Evolutionary conservation across 148 eudicot genomes (phyloP).

Genomic region (Gaultheria prostrata): DNA sequence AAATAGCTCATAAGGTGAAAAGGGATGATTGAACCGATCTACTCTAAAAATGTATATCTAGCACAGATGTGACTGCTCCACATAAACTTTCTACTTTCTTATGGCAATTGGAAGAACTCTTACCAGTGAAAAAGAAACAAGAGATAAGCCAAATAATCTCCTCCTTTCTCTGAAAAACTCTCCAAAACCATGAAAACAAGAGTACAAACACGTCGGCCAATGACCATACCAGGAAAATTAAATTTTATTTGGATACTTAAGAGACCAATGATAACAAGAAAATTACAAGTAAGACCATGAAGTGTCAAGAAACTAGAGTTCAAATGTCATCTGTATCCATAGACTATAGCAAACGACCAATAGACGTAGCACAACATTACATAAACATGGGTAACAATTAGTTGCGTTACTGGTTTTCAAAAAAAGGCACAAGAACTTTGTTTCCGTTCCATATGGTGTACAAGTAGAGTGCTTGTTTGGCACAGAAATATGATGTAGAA

Average conservation of each 20-base stretch:
- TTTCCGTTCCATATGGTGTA: not conserved
- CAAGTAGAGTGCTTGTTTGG: not conserved
- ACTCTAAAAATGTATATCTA: not conserved
- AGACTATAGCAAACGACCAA: not conserved
- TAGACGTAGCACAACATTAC: not conserved
- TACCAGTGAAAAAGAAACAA: not conserved
- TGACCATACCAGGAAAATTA: not conserved
- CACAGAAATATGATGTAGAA: not conserved
- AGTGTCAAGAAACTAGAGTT: not conserved
- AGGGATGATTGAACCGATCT: not conserved
- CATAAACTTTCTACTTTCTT: not conserved
- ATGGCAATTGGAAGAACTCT: not conserved
- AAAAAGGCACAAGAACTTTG: not conserved
- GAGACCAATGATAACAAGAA: not conserved
- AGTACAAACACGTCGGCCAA: not conserved
- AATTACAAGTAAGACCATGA: not conserved
- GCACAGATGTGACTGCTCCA: not conserved
- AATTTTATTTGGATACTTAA: not conserved
- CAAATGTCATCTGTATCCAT: not conserved
- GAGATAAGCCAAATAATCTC: not conserved
- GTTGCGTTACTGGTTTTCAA: not conserved
- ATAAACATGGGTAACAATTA: not conserved
- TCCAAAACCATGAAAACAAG: not conserved
- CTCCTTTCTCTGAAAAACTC: not conserved
- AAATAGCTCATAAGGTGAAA: not conserved